Percentiles rank a stretch among this genome's conserved stretches.
phyloP scores from a whole-genome alignment of 176 grass and related monocot species.

The Guadua angustifolia region DNA sequence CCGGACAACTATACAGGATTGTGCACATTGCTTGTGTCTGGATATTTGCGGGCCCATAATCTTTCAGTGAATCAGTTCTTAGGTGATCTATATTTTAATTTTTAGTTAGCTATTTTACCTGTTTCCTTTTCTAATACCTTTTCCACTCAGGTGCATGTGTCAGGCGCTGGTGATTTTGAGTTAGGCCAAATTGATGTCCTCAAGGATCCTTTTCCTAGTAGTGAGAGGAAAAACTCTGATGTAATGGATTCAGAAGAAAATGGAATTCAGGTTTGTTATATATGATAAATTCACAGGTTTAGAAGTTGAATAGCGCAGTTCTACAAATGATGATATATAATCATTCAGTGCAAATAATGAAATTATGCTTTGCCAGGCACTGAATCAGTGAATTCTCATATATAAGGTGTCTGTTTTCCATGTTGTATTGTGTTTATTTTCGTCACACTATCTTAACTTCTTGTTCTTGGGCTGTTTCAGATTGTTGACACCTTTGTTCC shows the following conservation, averaged over 20 bases:
- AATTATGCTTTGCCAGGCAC: background rate
- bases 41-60: conserved; percentile 80
- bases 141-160: conserved; percentile 76
- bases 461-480: conserved; percentile 47
- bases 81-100: conserved; percentile 54
- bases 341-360: background rate
- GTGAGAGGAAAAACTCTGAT: conserved; percentile 57
- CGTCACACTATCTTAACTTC: conserved; percentile 3
- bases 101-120: conserved; percentile 1
- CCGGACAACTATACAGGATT: conserved; percentile 58
- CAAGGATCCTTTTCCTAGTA: conserved; percentile 75
- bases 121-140: conserved; percentile 52
- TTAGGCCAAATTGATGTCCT: conserved; percentile 79
- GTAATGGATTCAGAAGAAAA: conserved; percentile 78
- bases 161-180: conserved; percentile 91
- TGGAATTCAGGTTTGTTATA: conserved; percentile 64
- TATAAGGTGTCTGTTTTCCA: background rate
- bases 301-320: conserved; percentile 31
- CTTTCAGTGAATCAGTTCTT: conserved; percentile 91
- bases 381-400: background rate
- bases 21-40: conserved; percentile 82
- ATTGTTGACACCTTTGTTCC: conserved; percentile 71
- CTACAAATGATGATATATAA: background rate
- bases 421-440: conserved; percentile 21
- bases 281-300: conserved; percentile 20